phyloP scores from a whole-genome alignment of 129 eudicot species.

The Helichrysum umbraculigerum region DNA sequence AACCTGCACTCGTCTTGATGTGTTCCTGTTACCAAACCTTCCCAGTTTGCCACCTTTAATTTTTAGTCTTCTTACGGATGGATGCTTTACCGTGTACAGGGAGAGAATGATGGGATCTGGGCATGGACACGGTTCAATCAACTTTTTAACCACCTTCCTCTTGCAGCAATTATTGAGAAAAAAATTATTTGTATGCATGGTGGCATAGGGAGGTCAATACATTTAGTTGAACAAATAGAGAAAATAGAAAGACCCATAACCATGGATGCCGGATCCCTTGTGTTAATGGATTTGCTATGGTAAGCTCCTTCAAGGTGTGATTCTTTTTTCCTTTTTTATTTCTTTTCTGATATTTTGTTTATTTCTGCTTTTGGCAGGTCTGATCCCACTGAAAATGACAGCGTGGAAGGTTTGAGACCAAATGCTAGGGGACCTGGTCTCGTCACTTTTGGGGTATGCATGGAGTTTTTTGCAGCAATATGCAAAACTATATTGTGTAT shows the following conservation, averaged over 20 bases:
- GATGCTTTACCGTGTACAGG: slow-evolving; percentile 43
- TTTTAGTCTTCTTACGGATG: slow-evolving; percentile 5
- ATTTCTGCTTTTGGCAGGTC: slow-evolving; percentile 63
- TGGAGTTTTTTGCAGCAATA: slow-evolving; percentile 16
- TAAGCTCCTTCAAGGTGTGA: slow-evolving; percentile 23
- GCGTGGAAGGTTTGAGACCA: slow-evolving; percentile 94
- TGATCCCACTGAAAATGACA: slow-evolving; percentile 98
- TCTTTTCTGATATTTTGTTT: not conserved
- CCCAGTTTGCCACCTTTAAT: not conserved
- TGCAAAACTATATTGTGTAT: not conserved
- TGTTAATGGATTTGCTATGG: slow-evolving; percentile 96
- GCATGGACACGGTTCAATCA: slow-evolving; percentile 99
- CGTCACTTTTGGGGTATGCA: slow-evolving; percentile 92
- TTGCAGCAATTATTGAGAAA: slow-evolving; percentile 92
- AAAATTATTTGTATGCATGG: slow-evolving; percentile 98
- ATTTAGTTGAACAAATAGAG: slow-evolving; percentile 96
- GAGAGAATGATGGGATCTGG: slow-evolving; percentile 99
- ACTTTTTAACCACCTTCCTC: slow-evolving; percentile 91
- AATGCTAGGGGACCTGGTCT: slow-evolving; percentile 98
- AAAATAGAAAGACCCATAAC: slow-evolving; percentile 96
- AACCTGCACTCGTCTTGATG: not conserved
- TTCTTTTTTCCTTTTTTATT: not conserved
- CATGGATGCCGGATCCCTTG: slow-evolving; percentile 97
- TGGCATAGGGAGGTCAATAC: slow-evolving; percentile 97
- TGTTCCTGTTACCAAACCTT: not conserved